Base-by-base conservation (phyloP, 2,329 filamentous ascomycete genomes). In the Aspergillus calidoustus region DNA sequence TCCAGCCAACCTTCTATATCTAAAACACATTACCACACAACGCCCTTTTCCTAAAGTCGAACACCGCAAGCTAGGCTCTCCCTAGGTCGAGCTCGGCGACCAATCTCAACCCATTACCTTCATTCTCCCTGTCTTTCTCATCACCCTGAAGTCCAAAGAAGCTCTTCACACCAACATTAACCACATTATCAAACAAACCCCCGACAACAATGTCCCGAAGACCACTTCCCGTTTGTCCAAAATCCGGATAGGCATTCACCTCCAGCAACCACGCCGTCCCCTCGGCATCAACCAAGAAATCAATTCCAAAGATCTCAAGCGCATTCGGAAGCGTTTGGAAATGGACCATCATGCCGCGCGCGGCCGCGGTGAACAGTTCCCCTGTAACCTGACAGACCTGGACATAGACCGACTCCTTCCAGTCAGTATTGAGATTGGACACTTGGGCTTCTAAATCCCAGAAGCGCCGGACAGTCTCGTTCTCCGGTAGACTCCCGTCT, bases 181-280 rank as follows among this genome's bases (percentile, higher is more conserved):
- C 82, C 23, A 92, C 89, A 11, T 87, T 90, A 69, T 87, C 84
- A 83, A 96, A 95, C 67, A 99, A 82, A 7, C 88, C 90, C 22
- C 82, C 85, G 25, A 99, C 89, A 46, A 98, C 77, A 0, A 80
- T 67, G 48, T 79, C 85, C 72, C 84, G 87, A 66, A 96, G 77
- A 60, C 91, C 89, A 7, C 84, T 84, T 0, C 95, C 95, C 17
- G 93, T 97, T 85, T 98, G 94, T 72, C 86, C 88, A 73, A 98
- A 98, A 79, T 99, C 95, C 9, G 95, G 95, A 78, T 96, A 99
- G 0, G 94, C 92, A 80, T 99, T 99, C 34, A 96, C 86, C 80
- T 99, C 95, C 60, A 99, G 80, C 71, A 99, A 75, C 87, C 89
- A 97, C 3, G 87, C 86, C 3, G 72, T 82, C 0, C 87, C 89